Base-by-base conservation (phyloP, 257 asterid species). In the Parsonsia alboflavescens region DNA sequence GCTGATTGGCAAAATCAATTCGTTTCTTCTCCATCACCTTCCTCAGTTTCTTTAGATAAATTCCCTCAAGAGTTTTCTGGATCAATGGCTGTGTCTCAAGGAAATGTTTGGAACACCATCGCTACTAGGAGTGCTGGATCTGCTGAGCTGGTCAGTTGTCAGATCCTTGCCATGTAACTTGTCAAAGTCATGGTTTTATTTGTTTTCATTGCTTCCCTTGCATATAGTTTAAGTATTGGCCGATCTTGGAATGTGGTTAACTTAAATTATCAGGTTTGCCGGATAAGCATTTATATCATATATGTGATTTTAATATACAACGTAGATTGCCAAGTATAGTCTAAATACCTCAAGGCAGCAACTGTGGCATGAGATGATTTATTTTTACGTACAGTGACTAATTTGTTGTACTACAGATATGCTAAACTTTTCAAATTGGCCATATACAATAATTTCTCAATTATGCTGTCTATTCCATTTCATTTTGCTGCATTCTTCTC, bases 121-220 rank as follows among this genome's bases (percentile, higher is more conserved):
- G 88, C 96, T 9, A 70, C 82, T 49, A 84, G 82, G 79, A 77
- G 75, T 71, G 89, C 84, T 80, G 91, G 89, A 76, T 75, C 96
- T 44, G 86, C 91, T 11, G 97, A 92, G 88, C 91, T 92, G 28
- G 89, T 92, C 76, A 88, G 96, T 87, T 90, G 96, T 75, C 96
- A 88, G 85, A 85, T 87, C 62, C 90, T 92, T 49, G 88, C 88
- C 73, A 78, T 90, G 64, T 93, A 84, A 84, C 78, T 65, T 75
- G 44, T 73, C 46, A 73, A 69, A 70, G 7, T 67, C 61, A 39
- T 19, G 46, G 24, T 44, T 70, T 26, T 42, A 17, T 56, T 75
- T 58, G 13, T 46, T 80, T 45, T 26, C 57, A 48, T 46, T 24
- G 39, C 69, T 26, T 64, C 68, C 45, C 68, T 57, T 62, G 53